Evolutionary conservation across 2,329 filamentous ascomycete genomes (phyloP), one percentile per base, ranked within the genome.

Genomic region (Clarireedia sp.): DNA sequence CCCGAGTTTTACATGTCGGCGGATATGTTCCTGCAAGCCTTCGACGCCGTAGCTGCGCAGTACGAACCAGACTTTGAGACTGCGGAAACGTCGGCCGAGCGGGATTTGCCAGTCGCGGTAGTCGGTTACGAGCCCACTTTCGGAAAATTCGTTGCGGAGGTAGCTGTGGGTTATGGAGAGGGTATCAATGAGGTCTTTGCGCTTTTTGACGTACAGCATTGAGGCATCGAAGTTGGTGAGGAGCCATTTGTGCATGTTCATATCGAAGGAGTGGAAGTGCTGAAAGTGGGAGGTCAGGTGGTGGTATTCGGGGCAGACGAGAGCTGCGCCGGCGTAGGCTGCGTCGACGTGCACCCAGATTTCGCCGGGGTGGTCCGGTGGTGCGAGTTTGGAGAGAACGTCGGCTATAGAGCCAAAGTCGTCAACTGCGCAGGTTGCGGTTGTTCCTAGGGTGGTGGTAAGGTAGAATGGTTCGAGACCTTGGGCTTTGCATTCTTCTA

Each of bases 91-190:
- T 2, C 92, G 79, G 8, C 92, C 92, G 0, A 97, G 83, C 0
- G 92, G 90, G 65, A 97, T 95, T 73, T 96, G 90, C 92, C 92
- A 97, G 76, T 97, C 91, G 47, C 92, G 83, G 75, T 96, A 96
- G 72, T 97, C 92, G 23, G 90, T 96, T 1, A 96, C 92, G 2
- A 92, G 78, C 0, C 90, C 90, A 38, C 79, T 81, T 64, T 94
- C 89, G 3, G 86, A 88, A 73, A 85, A 90, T 3, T 82, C 75
- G 72, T 96, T 96, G 60, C 84, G 79, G 26, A 96, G 81, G 74
- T 95, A 96, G 4, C 86, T 79, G 0, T 89, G 89, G 16, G 86
- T 86, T 68, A 94, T 86, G 67, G 82, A 85, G 43, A 96, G 79
- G 0, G 90, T 87, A 59, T 85, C 79, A 44, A 87, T 89, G n/a